Conservation (phyloP, 2,329 filamentous ascomycete genomes). For the Mycocentrospora acerina region DNA sequence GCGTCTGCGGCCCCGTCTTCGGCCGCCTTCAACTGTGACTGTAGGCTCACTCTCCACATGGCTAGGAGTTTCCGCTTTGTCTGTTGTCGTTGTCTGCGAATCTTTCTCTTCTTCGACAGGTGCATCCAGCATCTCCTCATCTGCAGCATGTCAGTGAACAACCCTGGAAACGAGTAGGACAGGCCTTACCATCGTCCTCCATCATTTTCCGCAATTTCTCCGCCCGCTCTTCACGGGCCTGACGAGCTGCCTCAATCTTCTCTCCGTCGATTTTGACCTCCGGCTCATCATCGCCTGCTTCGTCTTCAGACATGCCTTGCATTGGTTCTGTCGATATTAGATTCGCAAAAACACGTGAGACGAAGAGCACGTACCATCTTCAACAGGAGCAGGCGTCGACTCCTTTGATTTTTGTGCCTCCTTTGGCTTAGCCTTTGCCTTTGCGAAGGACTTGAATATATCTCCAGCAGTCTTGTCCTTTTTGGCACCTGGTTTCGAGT, state of each 20-base stretch:
- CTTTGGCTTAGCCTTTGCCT: slow-evolving; percentile 60
- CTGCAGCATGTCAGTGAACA: slow-evolving; percentile 25
- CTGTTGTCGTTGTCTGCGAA: slow-evolving; percentile 39
- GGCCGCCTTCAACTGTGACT: slow-evolving; percentile 60
- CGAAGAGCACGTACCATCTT: slow-evolving; percentile 49
- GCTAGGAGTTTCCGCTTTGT: slow-evolving; percentile 19
- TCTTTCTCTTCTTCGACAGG: slow-evolving; percentile 41
- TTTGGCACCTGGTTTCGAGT: slow-evolving; percentile 54
- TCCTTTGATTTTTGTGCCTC: slow-evolving; percentile 45
- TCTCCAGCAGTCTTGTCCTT: slow-evolving; percentile 58
- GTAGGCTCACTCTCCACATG: slow-evolving; percentile 26
- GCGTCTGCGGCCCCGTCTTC: slow-evolving; percentile 73
- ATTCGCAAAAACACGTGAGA: background rate
- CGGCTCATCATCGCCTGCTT: slow-evolving; percentile 34
- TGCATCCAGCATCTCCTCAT: slow-evolving; percentile 62
- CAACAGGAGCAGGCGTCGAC: slow-evolving; percentile 43
- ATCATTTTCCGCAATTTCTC: slow-evolving; percentile 72
- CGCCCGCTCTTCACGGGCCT: slow-evolving; percentile 62
- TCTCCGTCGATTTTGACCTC: slow-evolving; percentile 33
- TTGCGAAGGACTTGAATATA: slow-evolving; percentile 80
- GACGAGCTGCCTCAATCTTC: slow-evolving; percentile 39
- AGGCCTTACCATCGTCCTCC: slow-evolving; percentile 61
- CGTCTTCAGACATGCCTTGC: slow-evolving; percentile 55
- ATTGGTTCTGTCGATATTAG: slow-evolving; percentile 48
- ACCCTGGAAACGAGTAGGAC: background rate